Evolutionary conservation across 805 yeast genomes (phyloP).

Genomic region (Blastobotrys americana): DNA sequence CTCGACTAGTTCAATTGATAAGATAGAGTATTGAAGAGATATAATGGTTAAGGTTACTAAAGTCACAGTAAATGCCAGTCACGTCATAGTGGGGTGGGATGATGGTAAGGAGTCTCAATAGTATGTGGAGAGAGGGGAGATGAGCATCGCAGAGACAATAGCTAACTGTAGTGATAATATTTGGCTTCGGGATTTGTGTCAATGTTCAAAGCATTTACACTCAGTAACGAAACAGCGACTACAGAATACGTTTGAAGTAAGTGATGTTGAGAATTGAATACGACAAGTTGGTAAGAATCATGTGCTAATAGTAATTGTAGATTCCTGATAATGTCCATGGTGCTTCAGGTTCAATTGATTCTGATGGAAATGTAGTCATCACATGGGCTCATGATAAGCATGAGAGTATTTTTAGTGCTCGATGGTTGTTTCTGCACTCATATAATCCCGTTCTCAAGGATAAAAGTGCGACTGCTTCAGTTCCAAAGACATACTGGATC

Average conservation of each 20-base stretch:
- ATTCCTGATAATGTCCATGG: conserved; percentile 32
- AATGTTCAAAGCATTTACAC: conserved; percentile 48
- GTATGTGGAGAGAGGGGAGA: conserved; percentile 11
- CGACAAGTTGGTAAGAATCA: background rate
- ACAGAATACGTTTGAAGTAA: conserved; percentile 44
- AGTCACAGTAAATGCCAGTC: conserved; percentile 17
- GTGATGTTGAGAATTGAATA: conserved; percentile 7
- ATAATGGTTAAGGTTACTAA: background rate
- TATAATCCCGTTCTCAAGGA: conserved; percentile 43
- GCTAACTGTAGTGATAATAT: conserved; percentile 40
- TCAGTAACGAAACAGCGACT: conserved; percentile 52
- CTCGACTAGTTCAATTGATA: too few relatives aligned
- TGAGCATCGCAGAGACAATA: background rate
- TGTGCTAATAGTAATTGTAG: background rate
- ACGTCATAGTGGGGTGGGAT: conserved; percentile 25
- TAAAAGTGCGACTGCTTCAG: conserved; percentile 23
- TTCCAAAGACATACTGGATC: conserved; percentile 40
- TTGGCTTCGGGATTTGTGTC: conserved; percentile 64
- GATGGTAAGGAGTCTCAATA: conserved; percentile 25
- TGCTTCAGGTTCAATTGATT: conserved; percentile 14
- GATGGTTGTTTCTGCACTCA: conserved; percentile 45
- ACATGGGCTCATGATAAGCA: conserved; percentile 39
- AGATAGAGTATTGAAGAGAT: background rate
- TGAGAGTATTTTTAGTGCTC: conserved; percentile 31
- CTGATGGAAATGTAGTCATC: conserved; percentile 15